Conservation (phyloP, 208 protist species). For the Tetramitus jugosus region DNA sequence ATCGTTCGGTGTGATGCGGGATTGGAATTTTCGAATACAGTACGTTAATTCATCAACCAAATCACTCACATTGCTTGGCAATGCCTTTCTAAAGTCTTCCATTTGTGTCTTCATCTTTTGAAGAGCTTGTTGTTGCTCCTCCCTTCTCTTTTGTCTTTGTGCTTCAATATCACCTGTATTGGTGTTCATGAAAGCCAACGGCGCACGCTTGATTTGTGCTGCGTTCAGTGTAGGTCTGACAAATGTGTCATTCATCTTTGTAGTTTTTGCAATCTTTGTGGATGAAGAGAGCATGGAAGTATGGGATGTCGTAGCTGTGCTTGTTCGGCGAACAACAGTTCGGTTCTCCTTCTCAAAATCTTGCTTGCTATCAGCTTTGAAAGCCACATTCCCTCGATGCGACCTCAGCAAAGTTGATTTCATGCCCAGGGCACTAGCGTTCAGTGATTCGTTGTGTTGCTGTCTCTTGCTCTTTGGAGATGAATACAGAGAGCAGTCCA, state of each 20-base stretch:
- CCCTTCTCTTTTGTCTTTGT: background rate
- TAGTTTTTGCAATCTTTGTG: background rate
- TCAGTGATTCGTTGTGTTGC: too few species aligned
- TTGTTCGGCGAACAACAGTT: background rate
- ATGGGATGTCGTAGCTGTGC: background rate
- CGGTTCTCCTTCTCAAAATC: background rate
- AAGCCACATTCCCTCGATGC: background rate
- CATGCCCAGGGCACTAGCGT: too few species aligned
- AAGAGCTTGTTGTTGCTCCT: too few species aligned
- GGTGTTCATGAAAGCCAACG: background rate
- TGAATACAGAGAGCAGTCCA: background rate
- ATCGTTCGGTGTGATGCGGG: background rate
- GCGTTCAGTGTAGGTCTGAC: background rate
- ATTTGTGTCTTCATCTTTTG: too few species aligned
- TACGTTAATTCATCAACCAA: background rate
- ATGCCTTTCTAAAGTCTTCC: too few species aligned
- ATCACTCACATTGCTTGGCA: background rate
- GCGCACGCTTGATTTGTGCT: background rate
- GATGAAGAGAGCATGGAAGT: background rate
- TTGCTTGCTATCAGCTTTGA: background rate
- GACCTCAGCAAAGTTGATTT: too few species aligned
- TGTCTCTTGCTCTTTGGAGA: background rate
- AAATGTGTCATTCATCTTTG: background rate
- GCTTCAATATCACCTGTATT: background rate
- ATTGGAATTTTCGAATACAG: background rate